A percentile compares a stretch with the other conserved stretches of the same genome.
Evolutionary conservation across 1,284 basidiomycete species (phyloP).

Genomic region (Apiotrichum siamense): DNA sequence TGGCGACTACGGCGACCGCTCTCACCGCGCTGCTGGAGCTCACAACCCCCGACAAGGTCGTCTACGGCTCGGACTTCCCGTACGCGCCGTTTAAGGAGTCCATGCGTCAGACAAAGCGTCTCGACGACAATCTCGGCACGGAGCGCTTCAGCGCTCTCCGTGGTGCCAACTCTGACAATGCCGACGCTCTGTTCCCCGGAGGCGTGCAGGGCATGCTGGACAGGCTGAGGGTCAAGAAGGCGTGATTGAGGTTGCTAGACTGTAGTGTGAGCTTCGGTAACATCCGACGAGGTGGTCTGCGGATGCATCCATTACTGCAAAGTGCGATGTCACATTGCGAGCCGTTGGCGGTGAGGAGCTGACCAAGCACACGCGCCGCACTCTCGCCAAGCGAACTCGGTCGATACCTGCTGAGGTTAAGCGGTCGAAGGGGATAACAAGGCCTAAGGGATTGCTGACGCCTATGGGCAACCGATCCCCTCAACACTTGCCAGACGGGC

Average conservation of each 20-base stretch:
- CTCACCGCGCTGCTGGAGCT: conserved; percentile 1
- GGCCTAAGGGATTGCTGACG: no score
- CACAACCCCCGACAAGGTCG: conserved; percentile 2
- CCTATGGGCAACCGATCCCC: no score
- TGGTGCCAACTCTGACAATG: not conserved
- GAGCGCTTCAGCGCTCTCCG: not conserved
- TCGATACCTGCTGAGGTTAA: no score
- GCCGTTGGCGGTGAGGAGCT: no score
- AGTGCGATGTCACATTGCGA: no score
- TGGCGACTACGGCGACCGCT: not conserved
- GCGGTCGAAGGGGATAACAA: no score
- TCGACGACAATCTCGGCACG: not conserved
- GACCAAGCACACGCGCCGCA: no score
- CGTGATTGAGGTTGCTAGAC: not conserved
- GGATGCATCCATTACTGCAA: no score
- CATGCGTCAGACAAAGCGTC: conserved; percentile 1
- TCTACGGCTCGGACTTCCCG: conserved; percentile 5
- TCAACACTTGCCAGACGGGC: no score
- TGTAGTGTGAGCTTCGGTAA: no score
- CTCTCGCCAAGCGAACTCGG: no score
- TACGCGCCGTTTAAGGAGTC: not conserved
- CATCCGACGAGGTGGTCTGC: no score
- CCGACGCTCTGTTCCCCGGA: not conserved
- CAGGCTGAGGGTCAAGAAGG: not conserved
- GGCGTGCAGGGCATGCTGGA: not conserved